Conservation (phyloP, 768 basidiomycete genomes). For the Lactifluus piperatus region DNA sequence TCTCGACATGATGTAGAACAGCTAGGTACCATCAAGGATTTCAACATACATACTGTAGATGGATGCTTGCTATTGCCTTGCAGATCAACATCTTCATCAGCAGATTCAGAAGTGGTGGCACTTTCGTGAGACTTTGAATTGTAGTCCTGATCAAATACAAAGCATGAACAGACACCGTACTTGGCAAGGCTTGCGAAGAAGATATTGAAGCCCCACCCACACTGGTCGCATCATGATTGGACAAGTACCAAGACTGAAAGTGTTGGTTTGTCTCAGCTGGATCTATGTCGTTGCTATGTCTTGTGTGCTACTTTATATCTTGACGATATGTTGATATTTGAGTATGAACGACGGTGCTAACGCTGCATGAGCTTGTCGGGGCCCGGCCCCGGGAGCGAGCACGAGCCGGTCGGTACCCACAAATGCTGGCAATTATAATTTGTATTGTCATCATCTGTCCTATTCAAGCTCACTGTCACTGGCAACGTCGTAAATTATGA, state of each 20-base stretch:
- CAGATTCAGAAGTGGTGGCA: background rate
- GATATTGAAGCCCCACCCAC: too few relatives aligned
- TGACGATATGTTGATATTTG: background rate
- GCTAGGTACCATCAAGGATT: conserved; percentile 32
- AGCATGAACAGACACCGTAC: conserved; percentile 11
- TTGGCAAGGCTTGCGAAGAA: conserved; percentile 8
- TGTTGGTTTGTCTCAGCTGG: too few relatives aligned
- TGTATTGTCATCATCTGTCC: background rate
- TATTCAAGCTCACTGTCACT: too few relatives aligned
- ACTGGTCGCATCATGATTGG: too few relatives aligned
- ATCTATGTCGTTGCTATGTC: background rate
- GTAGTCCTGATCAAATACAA: conserved; percentile 15
- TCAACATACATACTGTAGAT: conserved; percentile 40
- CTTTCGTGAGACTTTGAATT: background rate
- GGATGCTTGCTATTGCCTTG: conserved; percentile 9
- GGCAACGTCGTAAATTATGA: background rate
- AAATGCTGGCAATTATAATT: background rate
- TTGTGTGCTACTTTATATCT: background rate
- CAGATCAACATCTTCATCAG: conserved; percentile 3
- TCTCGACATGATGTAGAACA: background rate
- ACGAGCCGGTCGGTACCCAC: background rate
- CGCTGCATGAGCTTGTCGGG: too few relatives aligned
- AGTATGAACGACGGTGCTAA: too few relatives aligned
- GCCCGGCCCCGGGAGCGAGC: background rate
- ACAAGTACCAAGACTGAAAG: too few relatives aligned